Percentiles rank a stretch among this genome's conserved stretches.
Conservation (phyloP, 1,284 basidiomycete genomes). For the Volvariella surrecta region DNA sequence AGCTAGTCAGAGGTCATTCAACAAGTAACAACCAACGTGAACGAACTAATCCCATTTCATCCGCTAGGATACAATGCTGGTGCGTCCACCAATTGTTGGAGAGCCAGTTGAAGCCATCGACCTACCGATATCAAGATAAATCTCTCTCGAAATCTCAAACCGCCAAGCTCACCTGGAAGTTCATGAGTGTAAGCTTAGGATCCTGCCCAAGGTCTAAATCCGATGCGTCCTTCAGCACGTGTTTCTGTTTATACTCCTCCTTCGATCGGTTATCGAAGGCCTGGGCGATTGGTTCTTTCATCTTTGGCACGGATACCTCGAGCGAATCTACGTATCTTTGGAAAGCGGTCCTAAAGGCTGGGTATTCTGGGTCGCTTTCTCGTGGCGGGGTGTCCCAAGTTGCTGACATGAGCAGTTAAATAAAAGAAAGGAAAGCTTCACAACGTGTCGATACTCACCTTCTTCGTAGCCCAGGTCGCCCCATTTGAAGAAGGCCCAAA, state of each 20-base stretch:
- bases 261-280: conserved; percentile 36
- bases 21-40: neutral
- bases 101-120: conserved; percentile 92
- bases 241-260: conserved; percentile 35
- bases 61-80: conserved; percentile 90
- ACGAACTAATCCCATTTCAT: conserved; percentile 91
- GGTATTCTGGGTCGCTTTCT: conserved; percentile 45
- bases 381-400: conserved; percentile 86
- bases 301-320: conserved; percentile 49
- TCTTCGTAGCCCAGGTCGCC: conserved; percentile 84
- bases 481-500: conserved; percentile 88
- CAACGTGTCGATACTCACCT: conserved; percentile 44
- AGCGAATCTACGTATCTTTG: conserved; percentile 56
- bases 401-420: conserved; percentile 28
- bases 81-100: conserved; percentile 83
- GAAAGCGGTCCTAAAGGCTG: conserved; percentile 62
- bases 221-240: conserved; percentile 38
- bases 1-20: conserved; percentile 7
- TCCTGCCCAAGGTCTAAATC: conserved; percentile 62
- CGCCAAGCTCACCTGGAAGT: conserved; percentile 57
- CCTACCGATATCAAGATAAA: conserved; percentile 37
- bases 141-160: conserved; percentile 1
- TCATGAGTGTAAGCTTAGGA: conserved; percentile 62
- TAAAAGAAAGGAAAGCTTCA: neutral
- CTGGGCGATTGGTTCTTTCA: conserved; percentile 29